These are phyloP conservation scores for Rhodotorula graminis DNA, from an alignment of 768 basidiomycete species.

Conservation along the genomic window DNA sequence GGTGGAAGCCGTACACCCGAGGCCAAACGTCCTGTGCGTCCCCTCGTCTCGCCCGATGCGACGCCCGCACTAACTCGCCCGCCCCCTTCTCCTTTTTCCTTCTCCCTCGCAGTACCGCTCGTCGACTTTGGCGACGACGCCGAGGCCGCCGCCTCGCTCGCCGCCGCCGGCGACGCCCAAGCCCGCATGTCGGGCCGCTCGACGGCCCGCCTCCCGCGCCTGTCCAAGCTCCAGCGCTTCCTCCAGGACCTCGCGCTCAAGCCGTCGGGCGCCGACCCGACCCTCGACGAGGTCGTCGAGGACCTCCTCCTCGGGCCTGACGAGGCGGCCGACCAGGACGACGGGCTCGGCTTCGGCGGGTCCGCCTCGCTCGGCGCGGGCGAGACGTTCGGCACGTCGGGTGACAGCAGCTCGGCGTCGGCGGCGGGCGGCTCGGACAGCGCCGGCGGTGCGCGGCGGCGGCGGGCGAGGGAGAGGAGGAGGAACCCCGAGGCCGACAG, in stretches of 20 bases:
- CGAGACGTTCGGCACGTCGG: constrained; percentile 3
- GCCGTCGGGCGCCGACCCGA: constrained; percentile 45
- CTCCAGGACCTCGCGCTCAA: constrained; percentile 46
- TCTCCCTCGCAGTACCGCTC: constrained; percentile 36
- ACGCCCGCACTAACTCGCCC: no score
- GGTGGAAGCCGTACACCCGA: constrained; percentile 78
- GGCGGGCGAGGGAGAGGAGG: neutral
- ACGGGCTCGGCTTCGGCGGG: constrained; percentile 18
- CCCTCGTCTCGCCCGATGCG: neutral
- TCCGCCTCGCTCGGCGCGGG: constrained; percentile 5
- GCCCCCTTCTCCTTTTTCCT: no score
- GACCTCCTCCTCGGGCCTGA: constrained; percentile 19
- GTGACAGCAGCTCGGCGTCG: no score
- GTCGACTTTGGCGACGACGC: constrained; percentile 41
- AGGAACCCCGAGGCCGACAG: constrained; percentile 84
- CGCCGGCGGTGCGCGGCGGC: neutral
- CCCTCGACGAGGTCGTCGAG: constrained; percentile 44
- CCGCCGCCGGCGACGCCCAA: no score
- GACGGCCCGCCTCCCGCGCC: constrained; percentile 23
- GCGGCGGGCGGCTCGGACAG: neutral
- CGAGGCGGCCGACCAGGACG: constrained; percentile 37
- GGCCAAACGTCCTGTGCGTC: constrained; percentile 70
- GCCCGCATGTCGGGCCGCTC: constrained; percentile 24
- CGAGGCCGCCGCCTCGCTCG: constrained; percentile 24
- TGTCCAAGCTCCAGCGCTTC: constrained; percentile 47